These are phyloP conservation scores for Alternaria viburni DNA, from an alignment of 2,329 filamentous ascomycete genomes.

Conservation along the genomic window DNA sequence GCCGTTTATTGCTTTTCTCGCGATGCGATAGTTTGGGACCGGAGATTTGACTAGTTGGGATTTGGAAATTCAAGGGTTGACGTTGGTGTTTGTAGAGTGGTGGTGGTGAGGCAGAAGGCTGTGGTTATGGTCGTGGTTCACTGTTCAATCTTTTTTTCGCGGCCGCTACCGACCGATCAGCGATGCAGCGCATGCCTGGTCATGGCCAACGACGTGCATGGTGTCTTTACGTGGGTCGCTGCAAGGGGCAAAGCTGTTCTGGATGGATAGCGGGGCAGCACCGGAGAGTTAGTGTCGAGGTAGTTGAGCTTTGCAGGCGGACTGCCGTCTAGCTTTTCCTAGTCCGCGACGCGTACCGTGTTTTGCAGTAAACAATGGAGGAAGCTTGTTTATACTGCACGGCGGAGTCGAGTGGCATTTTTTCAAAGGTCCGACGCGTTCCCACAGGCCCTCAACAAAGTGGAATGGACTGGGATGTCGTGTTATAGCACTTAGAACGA, in stretches of 20 bases:
- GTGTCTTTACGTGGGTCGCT: constrained; percentile 15
- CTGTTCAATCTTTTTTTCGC: constrained; percentile 2
- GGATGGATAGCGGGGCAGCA: constrained; percentile 15
- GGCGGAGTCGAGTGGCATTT: background rate
- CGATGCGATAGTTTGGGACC: constrained; percentile 2
- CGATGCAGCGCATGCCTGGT: background rate
- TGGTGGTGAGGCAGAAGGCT: background rate
- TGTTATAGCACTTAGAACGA: background rate
- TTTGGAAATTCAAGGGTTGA: background rate
- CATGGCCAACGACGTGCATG: background rate
- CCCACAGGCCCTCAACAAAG: background rate
- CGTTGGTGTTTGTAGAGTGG: background rate
- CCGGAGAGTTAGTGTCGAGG: background rate
- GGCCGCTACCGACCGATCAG: constrained; percentile 38
- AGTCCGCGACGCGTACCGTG: background rate
- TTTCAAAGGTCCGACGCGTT: background rate
- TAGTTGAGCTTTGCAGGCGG: constrained; percentile 3
- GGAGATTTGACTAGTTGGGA: background rate
- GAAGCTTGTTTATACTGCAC: background rate
- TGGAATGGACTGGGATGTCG: background rate
- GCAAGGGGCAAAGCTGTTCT: constrained; percentile 33
- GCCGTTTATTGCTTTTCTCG: constrained; percentile 1
- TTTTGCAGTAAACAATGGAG: background rate
- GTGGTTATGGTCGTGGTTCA: background rate
- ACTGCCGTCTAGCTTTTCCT: constrained; percentile 1